Conservation (phyloP, 169 alveolate species). For the Eimeria necatrix region DNA sequence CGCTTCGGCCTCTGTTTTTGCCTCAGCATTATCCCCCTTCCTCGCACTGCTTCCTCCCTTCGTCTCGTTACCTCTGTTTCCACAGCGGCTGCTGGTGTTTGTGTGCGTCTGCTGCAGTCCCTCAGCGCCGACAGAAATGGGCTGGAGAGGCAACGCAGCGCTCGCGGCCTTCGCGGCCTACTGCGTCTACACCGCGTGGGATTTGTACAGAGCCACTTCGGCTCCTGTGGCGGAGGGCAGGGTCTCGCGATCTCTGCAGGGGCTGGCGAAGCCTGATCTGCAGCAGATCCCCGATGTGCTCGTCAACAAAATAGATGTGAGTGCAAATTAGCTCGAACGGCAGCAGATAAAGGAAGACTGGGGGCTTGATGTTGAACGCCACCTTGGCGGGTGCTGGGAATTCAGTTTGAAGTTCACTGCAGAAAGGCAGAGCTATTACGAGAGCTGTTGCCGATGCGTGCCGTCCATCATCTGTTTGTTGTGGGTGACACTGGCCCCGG, state of each 20-base stretch:
- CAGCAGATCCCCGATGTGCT: neutral
- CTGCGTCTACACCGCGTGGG: neutral
- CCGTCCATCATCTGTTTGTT: no score
- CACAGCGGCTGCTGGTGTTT: neutral
- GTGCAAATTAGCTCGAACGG: neutral
- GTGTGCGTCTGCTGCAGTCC: neutral
- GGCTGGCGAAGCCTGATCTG: neutral
- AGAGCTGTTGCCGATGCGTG: no score
- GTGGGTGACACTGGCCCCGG: no score
- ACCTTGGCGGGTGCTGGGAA: no score
- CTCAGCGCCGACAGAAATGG: neutral
- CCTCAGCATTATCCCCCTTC: no score
- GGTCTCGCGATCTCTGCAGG: neutral
- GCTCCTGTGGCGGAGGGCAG: slow-evolving; percentile 22
- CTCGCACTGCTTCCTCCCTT: no score
- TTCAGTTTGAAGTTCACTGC: no score
- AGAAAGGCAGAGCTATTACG: no score
- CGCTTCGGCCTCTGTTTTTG: no score
- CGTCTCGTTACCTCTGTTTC: neutral
- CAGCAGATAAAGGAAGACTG: no score
- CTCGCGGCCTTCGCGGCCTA: neutral
- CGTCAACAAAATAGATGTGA: slow-evolving; percentile 15
- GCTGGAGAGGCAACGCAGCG: neutral
- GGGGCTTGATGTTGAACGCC: no score
- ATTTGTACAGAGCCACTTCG: neutral